Evolutionary conservation across 306 rosid genomes (phyloP).

Genomic region (Fragaria nilgerrensis): DNA sequence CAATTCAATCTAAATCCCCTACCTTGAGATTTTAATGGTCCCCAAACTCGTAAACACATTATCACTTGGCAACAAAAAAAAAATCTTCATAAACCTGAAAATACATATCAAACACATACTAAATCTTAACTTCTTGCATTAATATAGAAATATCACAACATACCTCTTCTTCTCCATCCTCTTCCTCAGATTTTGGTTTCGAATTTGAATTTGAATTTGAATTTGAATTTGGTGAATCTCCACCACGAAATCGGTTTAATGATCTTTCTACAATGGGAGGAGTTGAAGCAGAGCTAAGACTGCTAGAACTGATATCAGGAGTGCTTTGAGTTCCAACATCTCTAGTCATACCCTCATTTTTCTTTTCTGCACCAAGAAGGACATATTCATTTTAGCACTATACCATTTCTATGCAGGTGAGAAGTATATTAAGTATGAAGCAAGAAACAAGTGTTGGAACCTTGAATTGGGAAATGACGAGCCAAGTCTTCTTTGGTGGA

Average conservation of each 20-base stretch:
- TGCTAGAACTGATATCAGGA: conserved; percentile 53
- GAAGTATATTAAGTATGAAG: not conserved
- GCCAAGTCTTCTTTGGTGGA: conserved; percentile 37
- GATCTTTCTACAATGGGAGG: conserved; percentile 59
- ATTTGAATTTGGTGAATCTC: conserved; percentile 39
- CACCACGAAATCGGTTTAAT: conserved; percentile 33
- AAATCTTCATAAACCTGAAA: not conserved
- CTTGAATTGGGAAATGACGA: conserved; percentile 57
- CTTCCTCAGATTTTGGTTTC: conserved; percentile 39
- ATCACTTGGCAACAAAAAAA: not conserved
- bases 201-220: conserved; percentile 33
- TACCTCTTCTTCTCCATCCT: conserved; percentile 65
- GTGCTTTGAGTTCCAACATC: conserved; percentile 91
- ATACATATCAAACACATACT: not conserved
- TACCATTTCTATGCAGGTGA: not conserved
- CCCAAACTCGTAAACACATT: conserved; percentile 30
- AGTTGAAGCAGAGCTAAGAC: conserved; percentile 58
- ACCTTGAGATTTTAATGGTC: conserved; percentile 41
- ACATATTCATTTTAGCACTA: not conserved
- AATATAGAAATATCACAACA: not conserved
- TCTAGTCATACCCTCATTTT: conserved; percentile 53
- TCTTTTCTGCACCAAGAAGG: conserved; percentile 43
- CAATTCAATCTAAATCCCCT: conserved; percentile 35
- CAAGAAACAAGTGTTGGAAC: conserved; percentile 31
- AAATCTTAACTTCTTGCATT: not conserved